Evolutionary conservation across 192 early-diverging fungal genomes (phyloP).

Genomic region (Backusella australiensis): DNA sequence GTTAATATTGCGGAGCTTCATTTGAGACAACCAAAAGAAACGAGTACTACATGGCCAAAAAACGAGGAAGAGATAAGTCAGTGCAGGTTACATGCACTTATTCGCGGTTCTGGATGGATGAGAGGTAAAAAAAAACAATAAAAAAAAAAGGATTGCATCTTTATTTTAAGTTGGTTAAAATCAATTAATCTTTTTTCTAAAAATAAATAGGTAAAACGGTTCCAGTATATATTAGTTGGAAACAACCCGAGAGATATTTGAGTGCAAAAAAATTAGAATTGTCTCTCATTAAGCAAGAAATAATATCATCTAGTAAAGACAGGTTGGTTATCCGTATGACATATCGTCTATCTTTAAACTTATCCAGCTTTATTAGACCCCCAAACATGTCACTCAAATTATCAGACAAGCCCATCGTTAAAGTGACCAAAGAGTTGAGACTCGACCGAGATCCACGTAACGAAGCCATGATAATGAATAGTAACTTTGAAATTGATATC

Average conservation of each 20-base stretch:
- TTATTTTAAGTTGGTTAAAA: background rate
- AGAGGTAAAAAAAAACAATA: background rate
- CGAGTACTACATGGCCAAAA: background rate
- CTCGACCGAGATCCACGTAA: background rate
- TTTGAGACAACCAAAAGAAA: background rate
- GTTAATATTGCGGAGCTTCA: background rate
- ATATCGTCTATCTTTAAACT: background rate
- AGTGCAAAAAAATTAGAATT: background rate
- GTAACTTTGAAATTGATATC: background rate
- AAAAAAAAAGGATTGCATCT: background rate
- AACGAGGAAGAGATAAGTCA: background rate
- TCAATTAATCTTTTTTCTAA: background rate
- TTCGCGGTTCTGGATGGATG: background rate
- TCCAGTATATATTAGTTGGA: background rate
- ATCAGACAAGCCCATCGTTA: background rate
- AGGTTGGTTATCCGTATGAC: background rate
- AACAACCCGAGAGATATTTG: background rate
- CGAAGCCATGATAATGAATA: background rate
- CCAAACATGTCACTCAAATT: background rate
- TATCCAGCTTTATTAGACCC: background rate
- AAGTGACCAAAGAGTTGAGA: background rate
- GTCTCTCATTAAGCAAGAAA: background rate
- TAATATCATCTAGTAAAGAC: background rate
- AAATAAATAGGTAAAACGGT: background rate
- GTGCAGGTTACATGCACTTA: background rate